Percentiles rank a stretch among this genome's conserved stretches.
Conservation (phyloP, 2,329 filamentous ascomycete genomes). For the Cordyceps militaris region DNA sequence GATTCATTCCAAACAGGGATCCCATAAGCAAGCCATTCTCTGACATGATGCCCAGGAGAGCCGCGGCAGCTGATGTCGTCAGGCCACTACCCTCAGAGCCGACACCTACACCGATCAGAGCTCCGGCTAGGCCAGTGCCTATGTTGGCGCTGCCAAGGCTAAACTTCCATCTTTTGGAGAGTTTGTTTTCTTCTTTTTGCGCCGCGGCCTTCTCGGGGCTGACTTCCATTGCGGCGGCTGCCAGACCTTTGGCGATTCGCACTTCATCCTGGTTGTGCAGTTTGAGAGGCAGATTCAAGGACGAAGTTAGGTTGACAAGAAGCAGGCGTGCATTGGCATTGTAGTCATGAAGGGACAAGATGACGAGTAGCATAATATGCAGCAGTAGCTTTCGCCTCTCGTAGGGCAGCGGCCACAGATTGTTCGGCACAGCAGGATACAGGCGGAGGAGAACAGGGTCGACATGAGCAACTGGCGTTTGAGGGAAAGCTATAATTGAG, state of each 20-base stretch:
- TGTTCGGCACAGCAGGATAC: conserved; percentile 54
- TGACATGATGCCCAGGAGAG: conserved; percentile 71
- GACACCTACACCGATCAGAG: conserved; percentile 70
- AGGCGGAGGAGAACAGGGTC: conserved; percentile 42
- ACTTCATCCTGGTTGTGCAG: conserved; percentile 65
- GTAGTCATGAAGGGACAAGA: conserved; percentile 74
- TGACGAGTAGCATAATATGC: conserved; percentile 62
- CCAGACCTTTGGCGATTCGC: conserved; percentile 65
- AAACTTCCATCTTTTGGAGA: conserved; percentile 65
- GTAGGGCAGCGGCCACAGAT: conserved; percentile 51
- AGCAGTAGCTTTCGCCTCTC: conserved; percentile 61
- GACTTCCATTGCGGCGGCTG: conserved; percentile 59
- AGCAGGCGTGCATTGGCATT: conserved; percentile 65
- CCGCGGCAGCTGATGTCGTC: conserved; percentile 65
- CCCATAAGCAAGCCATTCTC: conserved; percentile 76
- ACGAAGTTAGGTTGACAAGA: conserved; percentile 62
- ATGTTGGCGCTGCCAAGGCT: conserved; percentile 39
- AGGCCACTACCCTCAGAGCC: conserved; percentile 74
- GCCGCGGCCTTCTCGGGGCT: conserved; percentile 24
- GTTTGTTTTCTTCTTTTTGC: conserved; percentile 53
- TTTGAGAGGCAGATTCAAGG: conserved; percentile 59
- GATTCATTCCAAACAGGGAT: conserved; percentile 86
- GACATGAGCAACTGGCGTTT: conserved; percentile 34
- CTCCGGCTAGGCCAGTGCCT: conserved; percentile 67
- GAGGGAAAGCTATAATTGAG: conserved; percentile 27